Base-by-base conservation (phyloP, 345 rosid species). In the Firmiana major region DNA sequence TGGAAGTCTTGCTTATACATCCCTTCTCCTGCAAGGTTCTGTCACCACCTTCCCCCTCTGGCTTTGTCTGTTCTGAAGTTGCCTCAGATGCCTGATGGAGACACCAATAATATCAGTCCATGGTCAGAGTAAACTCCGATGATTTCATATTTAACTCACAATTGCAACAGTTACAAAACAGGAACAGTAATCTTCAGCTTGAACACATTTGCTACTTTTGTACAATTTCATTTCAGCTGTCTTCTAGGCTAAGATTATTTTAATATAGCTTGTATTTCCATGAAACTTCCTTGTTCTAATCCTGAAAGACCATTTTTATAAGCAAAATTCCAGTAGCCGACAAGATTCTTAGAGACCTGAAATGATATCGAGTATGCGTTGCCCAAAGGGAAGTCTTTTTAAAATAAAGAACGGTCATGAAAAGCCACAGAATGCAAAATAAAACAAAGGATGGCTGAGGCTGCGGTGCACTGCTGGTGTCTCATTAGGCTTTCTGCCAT, bases 41-140 rank as follows among this genome's bases (percentile, higher is more conserved):
- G 45, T 9, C 21, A 19, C 66, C 49, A 28, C 43, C 43, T 22
- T 68, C 45, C 12, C 31, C 53, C 22, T 70, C 77, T 11, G 75
- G 22, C 43, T 12, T 49, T 53, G 51, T 65, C 24, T 28, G 59
- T 8, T 13, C 49, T 21, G 19, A 43, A 34, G 36, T 58, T 49
- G 74, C 26, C 19, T 42, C 58, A 49, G 65, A 64, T 73, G 1
- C 80, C 86, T 81, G 60, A 40, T 46, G 16, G 2, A 12, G 51
- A 46, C 51, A 2, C 51, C 51, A 46, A 46, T 46, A 2, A 9
- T 46, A 46, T 1, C 51, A 10, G 51, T 46, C 16, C 51, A 46
- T 46, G 59, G 22, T 54, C 21, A 54, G 6, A 7, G 8, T 7
- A 40, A 40, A 40, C 1, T 40, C 8, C 42, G 5, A 40, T 40